Evolutionary conservation across 116 monocot species (phyloP).

Genomic region (Iris pallida): DNA sequence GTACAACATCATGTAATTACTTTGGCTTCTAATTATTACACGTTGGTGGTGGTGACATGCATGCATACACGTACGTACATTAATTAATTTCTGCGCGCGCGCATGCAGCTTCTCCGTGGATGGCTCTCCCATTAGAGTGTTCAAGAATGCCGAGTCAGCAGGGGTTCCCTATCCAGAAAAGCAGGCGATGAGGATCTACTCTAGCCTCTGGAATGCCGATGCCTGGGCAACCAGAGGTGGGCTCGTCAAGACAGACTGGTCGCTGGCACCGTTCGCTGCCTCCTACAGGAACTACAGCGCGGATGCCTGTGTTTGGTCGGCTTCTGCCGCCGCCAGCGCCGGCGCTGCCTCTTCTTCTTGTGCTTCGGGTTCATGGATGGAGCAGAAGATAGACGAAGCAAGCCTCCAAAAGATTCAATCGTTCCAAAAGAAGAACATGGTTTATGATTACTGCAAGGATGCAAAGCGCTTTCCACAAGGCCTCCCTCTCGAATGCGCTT

Average conservation of each 20-base stretch:
- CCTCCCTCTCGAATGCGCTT: neutral
- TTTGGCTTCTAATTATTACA: too few species aligned
- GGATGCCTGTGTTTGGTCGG: neutral
- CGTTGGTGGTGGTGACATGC: too few species aligned
- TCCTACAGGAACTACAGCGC: neutral
- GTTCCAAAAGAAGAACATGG: neutral
- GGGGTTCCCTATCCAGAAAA: constrained; percentile 15
- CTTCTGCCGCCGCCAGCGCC: neutral
- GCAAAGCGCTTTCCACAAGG: neutral
- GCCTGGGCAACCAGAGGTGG: constrained; percentile 44
- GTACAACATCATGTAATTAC: neutral
- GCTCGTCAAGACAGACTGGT: constrained; percentile 32
- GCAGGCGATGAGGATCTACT: constrained; percentile 25
- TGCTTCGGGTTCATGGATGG: neutral
- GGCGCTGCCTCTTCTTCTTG: neutral
- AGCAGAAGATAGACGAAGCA: neutral
- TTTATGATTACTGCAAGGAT: neutral
- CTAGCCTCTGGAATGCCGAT: constrained; percentile 34
- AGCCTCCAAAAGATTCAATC: neutral
- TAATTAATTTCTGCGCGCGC: too few species aligned
- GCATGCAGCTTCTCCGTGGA: constrained; percentile 8
- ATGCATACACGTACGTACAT: too few species aligned
- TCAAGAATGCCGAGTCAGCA: neutral
- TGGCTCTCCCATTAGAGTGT: constrained; percentile 20
- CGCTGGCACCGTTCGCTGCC: constrained; percentile 19